Evolutionary conservation across 1,284 basidiomycete genomes (phyloP), one percentile per base, ranked within the genome.

Genomic region (Malassezia nana): DNA sequence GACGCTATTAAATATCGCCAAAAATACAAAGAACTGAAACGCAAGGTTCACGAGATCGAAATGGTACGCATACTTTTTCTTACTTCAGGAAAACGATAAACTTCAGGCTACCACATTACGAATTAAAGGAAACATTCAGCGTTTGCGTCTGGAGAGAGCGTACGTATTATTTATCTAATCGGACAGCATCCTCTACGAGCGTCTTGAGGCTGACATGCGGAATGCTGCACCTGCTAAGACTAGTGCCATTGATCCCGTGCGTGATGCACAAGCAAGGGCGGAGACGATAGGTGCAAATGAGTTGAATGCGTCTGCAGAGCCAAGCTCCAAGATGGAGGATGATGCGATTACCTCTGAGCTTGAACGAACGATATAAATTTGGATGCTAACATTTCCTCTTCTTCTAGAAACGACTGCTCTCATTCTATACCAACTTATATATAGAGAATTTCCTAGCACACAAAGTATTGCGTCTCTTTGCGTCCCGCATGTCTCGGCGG

Each of bases 21-120:
- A 67, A 91, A 91, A 76, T 90, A 89, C 78, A 87, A 83, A 75
- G 87, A 91, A 58, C 78, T 91, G 62, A 90, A 88, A 75, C 81
- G 81, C 72, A 90, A 89, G 77, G 85, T 90, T 50, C 83, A 83
- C 72, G 86, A 89, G 75, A 86, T 91, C 59, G 88, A 91, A 76
- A 76, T 79, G 46, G 87, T 87, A 63, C 64, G 82, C 79, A 45
- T 13, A 28, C 15, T 22, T 18, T 20, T 6, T 24, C 29, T 42
- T 7, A 53, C 20, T 58, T 25, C 66, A 89, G 84, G 87, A 89
- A 75, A 89, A 89, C 75, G 87, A 89, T 78, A 86, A 83, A 76
- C 79, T 89, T 52, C 81, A 85, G 65, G 81, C 84, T 78, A 85
- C 86, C 75, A 82, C 89, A 38, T 77, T 88, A 18, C 79, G 84